Base-by-base conservation (phyloP, 805 yeast genomes). In the Monosporozyma aerobia region DNA sequence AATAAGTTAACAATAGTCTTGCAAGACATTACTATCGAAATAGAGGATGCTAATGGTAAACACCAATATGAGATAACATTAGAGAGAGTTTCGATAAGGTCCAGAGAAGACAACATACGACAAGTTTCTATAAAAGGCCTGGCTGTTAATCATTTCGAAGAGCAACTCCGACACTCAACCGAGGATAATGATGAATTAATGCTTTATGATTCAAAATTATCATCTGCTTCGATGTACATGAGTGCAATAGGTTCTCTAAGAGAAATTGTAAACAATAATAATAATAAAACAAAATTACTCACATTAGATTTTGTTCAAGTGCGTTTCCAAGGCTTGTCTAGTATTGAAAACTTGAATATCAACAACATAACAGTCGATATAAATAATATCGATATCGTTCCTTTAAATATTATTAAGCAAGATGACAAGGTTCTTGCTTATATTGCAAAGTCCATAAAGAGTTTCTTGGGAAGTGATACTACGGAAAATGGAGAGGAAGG, bases 171-270 rank as follows among this genome's bases (percentile, higher is more conserved):
- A 2, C n/a, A n/a, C 14, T 30, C 22, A 16, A 40, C 33, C 33
- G 2, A 62, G 82, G 53, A 64, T 75, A 64, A 77, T 76, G 39
- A 83, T 89, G 45, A 43, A 23, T 43, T 32, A 23, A 43, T 11
- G 59, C 76, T 80, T 69, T 71, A 82, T 39, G 83, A 82, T 62
- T 81, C 92, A 1, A 83, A 80, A 51, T 81, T 78, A 49, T 85
- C 83, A 52, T 50, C 46, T n/a, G 85, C 87, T 1, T 82, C 90
- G 2, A 76, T 87, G 19, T 88, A 86, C 63, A 81, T 87, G 90
- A 87, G 95, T 67, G 95, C 96, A 2, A 73, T 84, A 10, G 81
- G 87, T 0, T 43, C 48, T 23, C 5, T 43, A 4, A 43, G 23
- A 4, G 30, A 43, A 8, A n/a, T 9, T 9, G 16, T 8, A 10